phyloP scores from a whole-genome alignment of 805 yeast species.

The Zygosaccharomyces kombuchaensis region DNA sequence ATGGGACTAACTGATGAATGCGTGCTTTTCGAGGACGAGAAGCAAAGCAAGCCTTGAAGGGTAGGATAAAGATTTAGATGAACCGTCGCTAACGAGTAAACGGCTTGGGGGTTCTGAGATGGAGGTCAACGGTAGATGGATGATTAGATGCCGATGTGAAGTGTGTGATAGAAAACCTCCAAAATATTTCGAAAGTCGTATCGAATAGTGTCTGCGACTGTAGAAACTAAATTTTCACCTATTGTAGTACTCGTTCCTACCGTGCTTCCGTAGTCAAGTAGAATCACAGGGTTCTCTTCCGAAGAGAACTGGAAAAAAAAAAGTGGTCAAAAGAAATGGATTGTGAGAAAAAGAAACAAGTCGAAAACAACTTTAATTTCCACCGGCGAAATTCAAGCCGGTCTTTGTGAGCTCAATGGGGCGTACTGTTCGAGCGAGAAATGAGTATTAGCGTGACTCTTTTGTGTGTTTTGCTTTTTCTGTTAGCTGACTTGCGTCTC shows the following conservation, averaged over 20 bases:
- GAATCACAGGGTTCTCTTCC: constrained; percentile 9
- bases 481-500: not conserved
- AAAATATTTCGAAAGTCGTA: not conserved
- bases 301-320: constrained; percentile 7
- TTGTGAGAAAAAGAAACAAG: not conserved
- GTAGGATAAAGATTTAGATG: not conserved
- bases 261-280: not conserved
- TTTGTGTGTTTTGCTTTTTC: not conserved
- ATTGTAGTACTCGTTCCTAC: not conserved
- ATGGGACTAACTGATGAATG: not conserved
- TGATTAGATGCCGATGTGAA: not conserved
- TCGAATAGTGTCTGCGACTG: not conserved
- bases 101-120: too few species aligned
- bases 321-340: not conserved
- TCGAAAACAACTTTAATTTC: not conserved
- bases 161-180: not conserved
- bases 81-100: not conserved
- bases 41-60: not conserved
- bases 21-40: not conserved
- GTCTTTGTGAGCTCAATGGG: not conserved
- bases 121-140: not conserved
- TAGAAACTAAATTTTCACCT: not conserved
- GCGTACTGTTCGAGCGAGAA: not conserved
- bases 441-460: not conserved
- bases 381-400: not conserved